These are phyloP conservation scores for Thuidium tamariscinum DNA, from an alignment of 225 moss, liverwort and hornwort species.

Conservation along the genomic window DNA sequence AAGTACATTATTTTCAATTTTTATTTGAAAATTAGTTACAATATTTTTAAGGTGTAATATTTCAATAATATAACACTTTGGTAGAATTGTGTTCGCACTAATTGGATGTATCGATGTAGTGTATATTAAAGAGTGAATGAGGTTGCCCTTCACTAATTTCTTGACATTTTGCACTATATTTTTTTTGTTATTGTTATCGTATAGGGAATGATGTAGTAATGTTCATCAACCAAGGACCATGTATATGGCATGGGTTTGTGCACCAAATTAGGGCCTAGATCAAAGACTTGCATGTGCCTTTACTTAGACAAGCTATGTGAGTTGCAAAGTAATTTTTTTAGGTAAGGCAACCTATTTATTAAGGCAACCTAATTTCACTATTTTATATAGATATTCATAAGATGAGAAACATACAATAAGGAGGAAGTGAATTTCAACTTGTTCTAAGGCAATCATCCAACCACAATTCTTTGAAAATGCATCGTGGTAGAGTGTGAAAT, in stretches of 20 bases:
- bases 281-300: fast-evolving
- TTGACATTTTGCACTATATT: too few species aligned
- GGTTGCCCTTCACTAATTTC: too few species aligned
- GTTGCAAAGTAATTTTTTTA: too few species aligned
- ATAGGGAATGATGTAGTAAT: too few species aligned
- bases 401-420: fast-evolving
- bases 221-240: too few species aligned
- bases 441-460: neutral
- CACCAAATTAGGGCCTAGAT: fast-evolving
- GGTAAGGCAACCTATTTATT: too few species aligned
- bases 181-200: too few species aligned
- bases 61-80: neutral
- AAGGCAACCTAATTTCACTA: too few species aligned
- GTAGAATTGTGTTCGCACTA: fast-evolving
- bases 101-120: neutral
- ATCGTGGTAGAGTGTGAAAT: too few species aligned
- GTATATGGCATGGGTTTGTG: too few species aligned
- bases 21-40: neutral
- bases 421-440: neutral
- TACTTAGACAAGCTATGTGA: fast-evolving
- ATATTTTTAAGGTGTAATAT: neutral
- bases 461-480: neutral
- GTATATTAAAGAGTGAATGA: too few species aligned
- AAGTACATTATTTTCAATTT: too few species aligned
- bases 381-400: neutral